These are phyloP conservation scores for Purpureocillium lavendulum DNA, from an alignment of 2,329 filamentous ascomycete species.

Conservation along the genomic window DNA sequence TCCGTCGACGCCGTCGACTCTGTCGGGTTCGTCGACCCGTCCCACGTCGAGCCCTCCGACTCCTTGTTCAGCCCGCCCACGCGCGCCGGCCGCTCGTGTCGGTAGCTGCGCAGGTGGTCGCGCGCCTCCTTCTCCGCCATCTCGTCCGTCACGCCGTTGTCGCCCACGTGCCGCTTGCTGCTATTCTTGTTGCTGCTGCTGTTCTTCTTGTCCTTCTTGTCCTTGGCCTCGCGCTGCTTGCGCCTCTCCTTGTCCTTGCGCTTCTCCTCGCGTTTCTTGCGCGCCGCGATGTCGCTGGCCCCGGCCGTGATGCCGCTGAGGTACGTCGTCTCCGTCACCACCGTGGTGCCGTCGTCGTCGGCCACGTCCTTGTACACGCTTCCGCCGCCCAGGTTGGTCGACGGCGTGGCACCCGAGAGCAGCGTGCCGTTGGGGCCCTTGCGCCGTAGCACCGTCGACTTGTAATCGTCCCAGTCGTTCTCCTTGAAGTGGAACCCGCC, in stretches of 20 bases:
- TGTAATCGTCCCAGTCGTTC: conserved; percentile 97
- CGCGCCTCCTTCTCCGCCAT: conserved; percentile 55
- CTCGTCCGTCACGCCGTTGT: conserved; percentile 56
- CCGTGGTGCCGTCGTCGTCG: conserved; percentile 36
- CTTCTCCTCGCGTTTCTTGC: conserved; percentile 48
- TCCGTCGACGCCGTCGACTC: conserved; percentile 52
- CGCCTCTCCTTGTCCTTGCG: conserved; percentile 32
- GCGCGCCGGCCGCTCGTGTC: conserved; percentile 74
- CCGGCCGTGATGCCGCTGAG: conserved; percentile 51
- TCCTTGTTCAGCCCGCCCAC: conserved; percentile 85
- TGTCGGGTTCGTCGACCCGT: conserved; percentile 62
- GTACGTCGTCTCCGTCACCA: conserved; percentile 34
- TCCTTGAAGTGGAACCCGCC: conserved; percentile 84
- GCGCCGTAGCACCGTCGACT: conserved; percentile 81
- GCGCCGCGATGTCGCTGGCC: conserved; percentile 44
- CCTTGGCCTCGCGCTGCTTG: conserved; percentile 21
- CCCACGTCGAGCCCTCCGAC: conserved; percentile 70
- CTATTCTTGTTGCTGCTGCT: conserved; percentile 8
- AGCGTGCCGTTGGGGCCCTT: conserved; percentile 85
- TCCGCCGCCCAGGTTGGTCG: conserved; percentile 79
- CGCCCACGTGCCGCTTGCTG: conserved; percentile 40
- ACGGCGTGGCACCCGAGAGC: conserved; percentile 71
- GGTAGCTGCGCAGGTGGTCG: conserved; percentile 71
- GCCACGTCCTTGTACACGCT: conserved; percentile 72
- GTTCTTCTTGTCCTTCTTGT: conserved; percentile 29